A percentile compares a stretch with the other conserved stretches of the same genome.
phyloP scores from a whole-genome alignment of 2,329 filamentous ascomycete species.

The Cordyceps cicadae region DNA sequence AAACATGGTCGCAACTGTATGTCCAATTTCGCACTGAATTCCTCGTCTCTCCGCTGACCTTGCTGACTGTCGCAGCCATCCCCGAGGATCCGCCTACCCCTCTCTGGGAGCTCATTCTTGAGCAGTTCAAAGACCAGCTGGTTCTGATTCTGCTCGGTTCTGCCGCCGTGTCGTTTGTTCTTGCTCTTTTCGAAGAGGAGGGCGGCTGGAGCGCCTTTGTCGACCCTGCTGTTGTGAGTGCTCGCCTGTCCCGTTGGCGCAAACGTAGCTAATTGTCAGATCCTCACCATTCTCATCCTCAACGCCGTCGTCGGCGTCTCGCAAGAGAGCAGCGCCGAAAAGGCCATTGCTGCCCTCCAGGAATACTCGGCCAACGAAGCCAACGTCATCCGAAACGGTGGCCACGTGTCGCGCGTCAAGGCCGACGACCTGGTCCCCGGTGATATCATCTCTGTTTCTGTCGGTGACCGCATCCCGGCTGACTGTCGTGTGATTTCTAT shows the following conservation, averaged over 20 bases:
- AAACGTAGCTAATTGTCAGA: constrained; percentile 44
- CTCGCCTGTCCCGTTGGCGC: background rate
- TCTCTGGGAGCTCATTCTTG: constrained; percentile 89
- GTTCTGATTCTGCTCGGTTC: constrained; percentile 92
- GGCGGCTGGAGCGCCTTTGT: constrained; percentile 97
- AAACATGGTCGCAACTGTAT: constrained; percentile 61
- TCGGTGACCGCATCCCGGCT: constrained; percentile 89
- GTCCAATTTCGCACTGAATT: constrained; percentile 18
- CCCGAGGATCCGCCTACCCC: constrained; percentile 90
- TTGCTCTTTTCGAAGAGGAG: constrained; percentile 87
- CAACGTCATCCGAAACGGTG: constrained; percentile 76
- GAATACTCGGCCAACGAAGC: constrained; percentile 99
- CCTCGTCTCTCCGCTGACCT: background rate
- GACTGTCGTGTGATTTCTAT: constrained; percentile 86
- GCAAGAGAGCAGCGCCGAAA: constrained; percentile 97
- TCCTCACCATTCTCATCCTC: constrained; percentile 90
- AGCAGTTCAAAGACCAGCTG: constrained; percentile 98
- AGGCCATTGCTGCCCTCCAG: constrained; percentile 94
- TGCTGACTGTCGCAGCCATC: constrained; percentile 36
- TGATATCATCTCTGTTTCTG: constrained; percentile 78
- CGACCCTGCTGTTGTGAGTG: constrained; percentile 82
- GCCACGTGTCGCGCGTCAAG: constrained; percentile 72
- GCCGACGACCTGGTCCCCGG: constrained; percentile 96
- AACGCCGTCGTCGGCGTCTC: constrained; percentile 97
- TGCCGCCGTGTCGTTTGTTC: constrained; percentile 83